phyloP scores from a whole-genome alignment of 305 asterid genomes.

The Fraxinus nigra region DNA sequence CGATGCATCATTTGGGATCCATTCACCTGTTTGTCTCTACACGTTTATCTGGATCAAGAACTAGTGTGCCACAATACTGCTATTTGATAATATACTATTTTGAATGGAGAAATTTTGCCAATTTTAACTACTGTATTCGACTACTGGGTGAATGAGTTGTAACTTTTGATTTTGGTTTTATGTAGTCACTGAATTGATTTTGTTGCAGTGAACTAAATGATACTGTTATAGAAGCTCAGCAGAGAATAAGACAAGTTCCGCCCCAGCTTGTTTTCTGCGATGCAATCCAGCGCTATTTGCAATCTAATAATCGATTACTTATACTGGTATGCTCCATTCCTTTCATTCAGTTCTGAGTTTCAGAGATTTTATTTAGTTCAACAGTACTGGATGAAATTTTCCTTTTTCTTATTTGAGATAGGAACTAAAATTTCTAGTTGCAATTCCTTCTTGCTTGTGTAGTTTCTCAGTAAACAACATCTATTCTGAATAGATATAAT shows the following conservation, averaged over 20 bases:
- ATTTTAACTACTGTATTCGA: neutral
- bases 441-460: neutral
- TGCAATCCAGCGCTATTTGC: slow-evolving; percentile 57
- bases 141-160: neutral
- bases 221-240: slow-evolving; percentile 92
- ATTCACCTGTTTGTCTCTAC: neutral
- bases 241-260: slow-evolving; percentile 72
- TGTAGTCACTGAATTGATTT: neutral
- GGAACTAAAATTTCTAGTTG: neutral
- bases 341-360: slow-evolving; percentile 9
- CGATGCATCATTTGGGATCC: neutral
- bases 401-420: neutral
- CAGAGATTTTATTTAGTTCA: neutral
- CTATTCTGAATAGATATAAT: neutral
- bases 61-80: neutral
- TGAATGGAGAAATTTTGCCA: neutral
- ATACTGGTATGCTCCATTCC: slow-evolving; percentile 59
- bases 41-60: neutral
- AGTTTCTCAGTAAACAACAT: neutral
- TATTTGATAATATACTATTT: neutral
- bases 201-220: slow-evolving; percentile 91
- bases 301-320: slow-evolving; percentile 77
- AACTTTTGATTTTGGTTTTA: neutral
- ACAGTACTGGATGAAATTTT: neutral
- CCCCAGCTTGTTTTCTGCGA: slow-evolving; percentile 60